Base-by-base conservation (phyloP, 306 rosid species). In the Medicago arabica region DNA sequence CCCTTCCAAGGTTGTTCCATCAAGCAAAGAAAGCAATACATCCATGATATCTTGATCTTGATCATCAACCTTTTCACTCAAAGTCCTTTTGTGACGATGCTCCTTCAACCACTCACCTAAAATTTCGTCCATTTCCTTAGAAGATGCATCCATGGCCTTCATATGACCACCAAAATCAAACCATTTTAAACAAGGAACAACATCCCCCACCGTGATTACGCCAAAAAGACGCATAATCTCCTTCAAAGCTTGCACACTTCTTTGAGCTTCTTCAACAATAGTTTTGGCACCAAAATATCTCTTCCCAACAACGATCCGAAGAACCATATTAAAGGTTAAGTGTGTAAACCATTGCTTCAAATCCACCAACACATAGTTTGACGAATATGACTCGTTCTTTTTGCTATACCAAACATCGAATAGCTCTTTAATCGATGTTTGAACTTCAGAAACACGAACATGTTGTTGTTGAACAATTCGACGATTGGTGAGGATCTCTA, bases 111-210 rank as follows among this genome's bases (percentile, higher is more conserved):
- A 69, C 16, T 69, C 77, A 39, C 34, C 1, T 31, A 74, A 0
- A 8, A 83, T 0, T 1, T 8, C 0, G 0, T 83, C 83, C 34
- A 83, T 6, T 2, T 83, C 70, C 38, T 74, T 74, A 0, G 17
- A 65, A 7, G 59, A 61, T 62, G 44, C 6, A 3, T 73, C 73
- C 86, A 82, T 82, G 7, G 72, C 80, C 38, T 72, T 82, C 68
- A 36, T 83, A 67, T 82, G 44, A 0, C 79, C 80, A 8, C 76
- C 73, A 3, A 77, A 49, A 78, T 82, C 83, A 16, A 82, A 15
- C 74, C 73, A 78, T 46, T 71, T 23, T 15, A 80, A 10, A 5
- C 0, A 67, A 44, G 83, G 79, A 67, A 80, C 1, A 18, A 54
- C 75, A 73, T 80, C 83, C 55, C 38, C 79, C 21, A 80, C 70